Conservation (phyloP, 495 filamentous ascomycete species). For the Aspergillus egyptiacus region DNA sequence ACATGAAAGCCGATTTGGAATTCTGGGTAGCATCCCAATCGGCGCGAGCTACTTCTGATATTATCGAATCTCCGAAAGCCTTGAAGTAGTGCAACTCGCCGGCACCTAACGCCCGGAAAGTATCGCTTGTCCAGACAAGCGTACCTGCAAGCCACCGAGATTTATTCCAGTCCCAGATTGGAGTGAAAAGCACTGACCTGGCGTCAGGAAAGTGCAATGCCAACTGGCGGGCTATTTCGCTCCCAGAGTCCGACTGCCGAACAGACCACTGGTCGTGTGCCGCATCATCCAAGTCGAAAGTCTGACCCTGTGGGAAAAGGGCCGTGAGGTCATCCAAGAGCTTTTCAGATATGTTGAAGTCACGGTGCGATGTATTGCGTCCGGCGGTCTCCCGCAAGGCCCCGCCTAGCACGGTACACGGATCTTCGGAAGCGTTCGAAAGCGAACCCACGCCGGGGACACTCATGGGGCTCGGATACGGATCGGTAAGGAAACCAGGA, state of each 20-base stretch:
- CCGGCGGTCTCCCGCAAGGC: background rate
- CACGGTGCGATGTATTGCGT: background rate
- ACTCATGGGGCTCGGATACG: slow-evolving; percentile 17
- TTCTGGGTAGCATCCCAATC: slow-evolving; percentile 42
- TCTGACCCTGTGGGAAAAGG: slow-evolving; percentile 11
- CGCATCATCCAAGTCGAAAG: slow-evolving; percentile 10
- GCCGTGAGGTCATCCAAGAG: slow-evolving; percentile 7
- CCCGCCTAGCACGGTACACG: slow-evolving; percentile 5
- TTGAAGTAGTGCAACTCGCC: slow-evolving; percentile 52
- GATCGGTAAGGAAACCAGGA: slow-evolving; percentile 14
- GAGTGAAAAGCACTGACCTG: slow-evolving; percentile 50
- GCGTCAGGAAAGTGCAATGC: slow-evolving; percentile 39
- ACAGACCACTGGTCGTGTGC: background rate
- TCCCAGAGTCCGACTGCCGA: background rate
- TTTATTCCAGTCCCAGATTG: slow-evolving; percentile 56
- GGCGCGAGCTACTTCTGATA: slow-evolving; percentile 55
- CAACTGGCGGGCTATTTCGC: slow-evolving; percentile 1
- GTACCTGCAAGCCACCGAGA: slow-evolving; percentile 58
- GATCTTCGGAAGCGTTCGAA: slow-evolving; percentile 14
- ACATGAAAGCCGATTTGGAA: slow-evolving; percentile 64
- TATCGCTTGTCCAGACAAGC: slow-evolving; percentile 51
- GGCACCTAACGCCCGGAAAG: slow-evolving; percentile 33
- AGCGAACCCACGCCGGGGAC: slow-evolving; percentile 20
- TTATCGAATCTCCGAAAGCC: slow-evolving; percentile 56
- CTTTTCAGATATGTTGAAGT: slow-evolving; percentile 8